A percentile compares a stretch with the other conserved stretches of the same genome.
These are phyloP conservation scores for Tricharina praecox DNA, from an alignment of 495 filamentous ascomycete species.

Conservation along the genomic window DNA sequence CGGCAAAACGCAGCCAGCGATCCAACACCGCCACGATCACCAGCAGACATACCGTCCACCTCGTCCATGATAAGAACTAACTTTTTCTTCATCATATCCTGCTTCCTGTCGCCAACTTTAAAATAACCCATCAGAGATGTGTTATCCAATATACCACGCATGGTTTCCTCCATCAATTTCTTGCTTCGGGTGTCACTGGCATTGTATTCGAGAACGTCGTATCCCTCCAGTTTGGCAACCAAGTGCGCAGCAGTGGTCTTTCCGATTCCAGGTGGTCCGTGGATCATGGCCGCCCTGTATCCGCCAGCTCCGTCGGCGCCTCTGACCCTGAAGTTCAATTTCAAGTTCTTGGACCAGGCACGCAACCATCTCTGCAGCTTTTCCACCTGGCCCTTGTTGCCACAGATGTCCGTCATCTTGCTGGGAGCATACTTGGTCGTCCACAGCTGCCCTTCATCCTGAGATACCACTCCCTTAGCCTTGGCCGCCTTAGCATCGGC, in stretches of 20 bases:
- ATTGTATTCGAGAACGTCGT: conserved; percentile 85
- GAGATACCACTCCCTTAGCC: conserved; percentile 21
- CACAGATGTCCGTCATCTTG: conserved; percentile 70
- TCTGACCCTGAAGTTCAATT: conserved; percentile 54
- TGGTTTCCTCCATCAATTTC: conserved; percentile 76
- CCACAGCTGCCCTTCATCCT: conserved; percentile 59
- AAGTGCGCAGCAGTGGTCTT: conserved; percentile 96
- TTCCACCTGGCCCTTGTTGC: conserved; percentile 82
- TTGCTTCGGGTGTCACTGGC: conserved; percentile 96
- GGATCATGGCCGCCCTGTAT: conserved; percentile 74
- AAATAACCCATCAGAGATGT: conserved; percentile 87
- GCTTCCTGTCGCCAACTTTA: conserved; percentile 62
- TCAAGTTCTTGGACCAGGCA: conserved; percentile 58
- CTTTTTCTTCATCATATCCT: conserved; percentile 70
- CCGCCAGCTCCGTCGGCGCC: conserved; percentile 67
- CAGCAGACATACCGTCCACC: conserved; percentile 96
- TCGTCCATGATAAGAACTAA: conserved; percentile 97
- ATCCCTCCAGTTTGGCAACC: conserved; percentile 81
- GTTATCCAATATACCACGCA: conserved; percentile 79
- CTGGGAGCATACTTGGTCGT: conserved; percentile 90
- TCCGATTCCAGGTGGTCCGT: conserved; percentile 89
- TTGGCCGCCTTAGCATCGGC: conserved; percentile 32
- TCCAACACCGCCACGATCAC: conserved; percentile 88
- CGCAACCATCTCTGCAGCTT: conserved; percentile 74
- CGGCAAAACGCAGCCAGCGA: conserved; percentile 85